Base-by-base conservation (phyloP, 441 rosid species). In the Erysimum cheiri region DNA sequence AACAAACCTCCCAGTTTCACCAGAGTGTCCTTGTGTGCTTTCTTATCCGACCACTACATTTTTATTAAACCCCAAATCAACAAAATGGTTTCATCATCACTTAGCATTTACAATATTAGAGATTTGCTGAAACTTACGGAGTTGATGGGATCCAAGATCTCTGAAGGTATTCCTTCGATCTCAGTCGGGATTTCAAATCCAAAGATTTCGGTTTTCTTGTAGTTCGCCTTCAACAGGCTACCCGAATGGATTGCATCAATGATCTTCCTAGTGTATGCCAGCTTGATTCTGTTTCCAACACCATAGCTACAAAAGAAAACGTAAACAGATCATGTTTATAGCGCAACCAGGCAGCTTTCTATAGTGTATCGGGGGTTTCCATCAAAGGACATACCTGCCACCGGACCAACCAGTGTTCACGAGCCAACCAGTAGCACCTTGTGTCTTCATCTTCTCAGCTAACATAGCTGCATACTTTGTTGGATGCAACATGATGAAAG, bases 341-440 rank as follows among this genome's bases (percentile, higher is more conserved):
- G 14, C 4, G 7, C 2, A 29, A 48, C 33, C n/a, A 60, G 31
- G 14, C 39, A 60, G 22, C 7, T 12, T 24, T 58, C 17, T 36
- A 0, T 7, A 0, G 12, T 31, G 56, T 56, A 8, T 67, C 5
- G 6, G 7, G 6, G 7, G 32, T 13, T 68, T 26, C 22, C 3
- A 29, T 15, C 31, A 6, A 5, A 9, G 15, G 31, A 17, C 58
- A 22, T 87, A 92, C 98, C 98, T 88, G 79, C 98, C 98, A 64
- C 91, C 96, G 0, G 97, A 90, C 97, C 97, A 94, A 69, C 97
- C 98, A 1, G 98, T 94, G 86, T 94, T 94, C 56, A 94, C 91
- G 0, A 94, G 97, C 97, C 98, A 91, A 8, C 88, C 97, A 0
- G 98, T 91, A 12, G 97, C 90, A 6, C 98, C 98, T 61, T 90